A percentile compares a stretch with the other conserved stretches of the same genome.
Evolutionary conservation across 805 yeast species (phyloP).

Genomic region (Wickerhamiella kurtzmanii): DNA sequence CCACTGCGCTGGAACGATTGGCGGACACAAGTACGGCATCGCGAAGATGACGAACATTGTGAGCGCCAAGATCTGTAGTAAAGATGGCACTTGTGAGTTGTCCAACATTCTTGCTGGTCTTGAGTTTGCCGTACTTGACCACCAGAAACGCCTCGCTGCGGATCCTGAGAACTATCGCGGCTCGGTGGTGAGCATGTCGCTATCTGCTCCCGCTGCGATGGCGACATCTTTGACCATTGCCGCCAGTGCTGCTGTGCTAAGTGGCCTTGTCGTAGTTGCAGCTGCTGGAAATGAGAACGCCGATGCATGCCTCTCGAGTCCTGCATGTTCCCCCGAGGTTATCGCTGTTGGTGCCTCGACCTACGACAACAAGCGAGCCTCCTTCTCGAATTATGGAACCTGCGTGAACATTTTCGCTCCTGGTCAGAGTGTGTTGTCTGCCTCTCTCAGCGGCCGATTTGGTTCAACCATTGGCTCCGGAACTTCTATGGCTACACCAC

Average conservation of each 20-base stretch:
- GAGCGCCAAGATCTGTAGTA: slow-evolving; percentile 63
- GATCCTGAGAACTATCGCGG: slow-evolving; percentile 11
- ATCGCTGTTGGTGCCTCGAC: slow-evolving; percentile 85
- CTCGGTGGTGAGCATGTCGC: slow-evolving; percentile 52
- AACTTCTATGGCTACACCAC: slow-evolving; percentile 23
- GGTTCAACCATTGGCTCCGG: slow-evolving; percentile 19
- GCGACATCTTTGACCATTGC: slow-evolving; percentile 61
- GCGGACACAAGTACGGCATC: slow-evolving; percentile 68
- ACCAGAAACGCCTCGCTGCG: background rate
- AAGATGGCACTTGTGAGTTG: slow-evolving; percentile 49
- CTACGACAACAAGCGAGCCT: slow-evolving; percentile 52
- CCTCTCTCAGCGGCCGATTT: slow-evolving; percentile 13
- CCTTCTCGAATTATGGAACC: slow-evolving; percentile 76
- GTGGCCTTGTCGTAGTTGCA: slow-evolving; percentile 41
- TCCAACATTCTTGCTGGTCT: slow-evolving; percentile 28
- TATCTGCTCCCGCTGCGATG: slow-evolving; percentile 65
- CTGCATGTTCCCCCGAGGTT: slow-evolving; percentile 63
- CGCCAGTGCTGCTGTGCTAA: slow-evolving; percentile 54
- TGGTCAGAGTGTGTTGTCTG: slow-evolving; percentile 46
- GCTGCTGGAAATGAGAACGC: slow-evolving; percentile 79
- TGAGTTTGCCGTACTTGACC: slow-evolving; percentile 25
- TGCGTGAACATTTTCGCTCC: slow-evolving; percentile 79
- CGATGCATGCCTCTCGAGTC: slow-evolving; percentile 70
- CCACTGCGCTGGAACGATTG: slow-evolving; percentile 83
- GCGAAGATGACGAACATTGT: slow-evolving; percentile 54